Percentiles rank a stretch among this genome's conserved stretches.
Conservation (phyloP, 495 filamentous ascomycete species). For the Neurospora sp. region DNA sequence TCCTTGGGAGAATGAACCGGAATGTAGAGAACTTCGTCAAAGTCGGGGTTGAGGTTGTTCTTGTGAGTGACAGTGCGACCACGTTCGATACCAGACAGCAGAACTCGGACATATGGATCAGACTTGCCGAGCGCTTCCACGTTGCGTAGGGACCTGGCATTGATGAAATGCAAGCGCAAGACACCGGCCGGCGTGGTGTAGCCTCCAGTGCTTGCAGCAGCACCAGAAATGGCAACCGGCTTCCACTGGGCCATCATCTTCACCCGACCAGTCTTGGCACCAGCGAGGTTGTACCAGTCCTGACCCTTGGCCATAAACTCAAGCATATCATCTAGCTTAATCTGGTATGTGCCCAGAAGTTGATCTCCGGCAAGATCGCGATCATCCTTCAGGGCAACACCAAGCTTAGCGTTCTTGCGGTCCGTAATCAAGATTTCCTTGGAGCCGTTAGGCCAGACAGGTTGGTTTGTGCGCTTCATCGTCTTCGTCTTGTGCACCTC, state of each 20-base stretch:
- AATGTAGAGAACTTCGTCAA: conserved; percentile 92
- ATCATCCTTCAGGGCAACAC: conserved; percentile 90
- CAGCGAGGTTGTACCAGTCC: conserved; percentile 88
- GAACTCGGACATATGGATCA: conserved; percentile 82
- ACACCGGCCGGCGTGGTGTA: conserved; percentile 92
- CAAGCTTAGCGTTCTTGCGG: conserved; percentile 77
- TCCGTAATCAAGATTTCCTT: conserved; percentile 94
- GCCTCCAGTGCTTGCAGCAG: conserved; percentile 65
- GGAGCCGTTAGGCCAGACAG: conserved; percentile 79
- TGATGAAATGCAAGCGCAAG: conserved; percentile 85
- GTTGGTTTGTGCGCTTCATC: conserved; percentile 92
- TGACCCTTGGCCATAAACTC: conserved; percentile 85
- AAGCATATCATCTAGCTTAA: conserved; percentile 87
- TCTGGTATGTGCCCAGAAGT: conserved; percentile 81
- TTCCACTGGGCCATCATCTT: conserved; percentile 93
- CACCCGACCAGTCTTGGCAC: conserved; percentile 69
- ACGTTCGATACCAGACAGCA: conserved; percentile 83
- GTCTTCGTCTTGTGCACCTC: conserved; percentile 76
- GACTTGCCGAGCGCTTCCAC: conserved; percentile 94
- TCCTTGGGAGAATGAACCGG: conserved; percentile 83
- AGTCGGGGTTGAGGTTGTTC: conserved; percentile 91
- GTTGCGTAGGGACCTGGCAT: conserved; percentile 74
- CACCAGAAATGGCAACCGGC: conserved; percentile 74
- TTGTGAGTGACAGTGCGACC: conserved; percentile 88
- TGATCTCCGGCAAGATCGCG: conserved; percentile 75